Percentiles rank a stretch among this genome's conserved stretches.
These are phyloP conservation scores for Pseudomassariella vexata DNA, from an alignment of 2,329 filamentous ascomycete genomes.

Conservation along the genomic window DNA sequence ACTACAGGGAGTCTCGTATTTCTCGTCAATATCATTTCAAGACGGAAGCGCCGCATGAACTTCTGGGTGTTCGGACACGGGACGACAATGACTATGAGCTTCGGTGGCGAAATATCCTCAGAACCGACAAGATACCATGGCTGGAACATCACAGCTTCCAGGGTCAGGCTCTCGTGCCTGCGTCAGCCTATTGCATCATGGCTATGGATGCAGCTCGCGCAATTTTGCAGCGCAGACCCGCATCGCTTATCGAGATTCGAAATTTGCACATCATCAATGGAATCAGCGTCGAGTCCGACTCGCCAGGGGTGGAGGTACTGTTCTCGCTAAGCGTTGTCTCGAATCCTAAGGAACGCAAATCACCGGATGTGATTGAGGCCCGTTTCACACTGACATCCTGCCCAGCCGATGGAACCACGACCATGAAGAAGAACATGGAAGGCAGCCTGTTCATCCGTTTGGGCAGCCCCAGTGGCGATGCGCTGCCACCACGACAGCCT, in stretches of 20 bases:
- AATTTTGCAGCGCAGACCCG: constrained; percentile 14
- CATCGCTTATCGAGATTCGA: constrained; percentile 19
- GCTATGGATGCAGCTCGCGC: constrained; percentile 35
- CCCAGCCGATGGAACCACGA: constrained; percentile 20
- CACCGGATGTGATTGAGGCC: constrained; percentile 19
- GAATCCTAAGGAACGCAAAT: constrained; percentile 4
- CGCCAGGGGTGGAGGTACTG: constrained; percentile 28
- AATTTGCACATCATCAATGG: constrained; percentile 21
- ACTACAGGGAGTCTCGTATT: constrained; percentile 38
- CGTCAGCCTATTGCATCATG: constrained; percentile 41
- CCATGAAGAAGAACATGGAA: constrained; percentile 30
- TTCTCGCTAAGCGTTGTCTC: constrained; percentile 26
- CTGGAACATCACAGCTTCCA: constrained; percentile 34
- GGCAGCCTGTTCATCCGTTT: constrained; percentile 26
- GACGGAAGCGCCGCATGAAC: constrained; percentile 24
- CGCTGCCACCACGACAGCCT: constrained; percentile 19
- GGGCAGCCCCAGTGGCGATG: constrained; percentile 15
- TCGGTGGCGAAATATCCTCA: constrained; percentile 36
- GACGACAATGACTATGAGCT: constrained; percentile 29
- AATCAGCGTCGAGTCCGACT: constrained; percentile 20
- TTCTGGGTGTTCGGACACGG: constrained; percentile 29
- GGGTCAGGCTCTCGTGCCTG: constrained; percentile 37
- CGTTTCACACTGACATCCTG: constrained; percentile 28
- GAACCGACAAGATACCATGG: constrained; percentile 32
- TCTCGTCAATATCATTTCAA: constrained; percentile 32